Percentiles rank a stretch among this genome's conserved stretches.
Conservation (phyloP, 2,329 filamentous ascomycete species). For the Aspergillus terreus region DNA sequence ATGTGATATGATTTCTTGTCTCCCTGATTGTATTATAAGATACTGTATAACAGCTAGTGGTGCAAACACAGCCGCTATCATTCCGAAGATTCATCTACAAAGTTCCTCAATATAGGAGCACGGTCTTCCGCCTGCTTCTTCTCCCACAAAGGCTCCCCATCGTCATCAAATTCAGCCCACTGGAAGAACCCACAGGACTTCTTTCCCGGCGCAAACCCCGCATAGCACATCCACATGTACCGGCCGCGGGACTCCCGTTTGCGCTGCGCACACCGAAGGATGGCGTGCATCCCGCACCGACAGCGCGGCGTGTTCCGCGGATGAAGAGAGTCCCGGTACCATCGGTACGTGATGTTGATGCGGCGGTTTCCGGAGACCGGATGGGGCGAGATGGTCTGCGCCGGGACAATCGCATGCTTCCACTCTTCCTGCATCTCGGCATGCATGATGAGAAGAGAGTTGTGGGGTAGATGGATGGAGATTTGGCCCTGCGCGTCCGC, state of each 20-base stretch:
- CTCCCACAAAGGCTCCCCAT: constrained; percentile 72
- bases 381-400: constrained; percentile 75
- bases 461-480: constrained; percentile 88
- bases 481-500: constrained; percentile 77
- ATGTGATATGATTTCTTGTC: no score
- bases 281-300: constrained; percentile 64
- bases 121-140: constrained; percentile 13
- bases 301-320: constrained; percentile 76
- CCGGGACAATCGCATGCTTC: constrained; percentile 83
- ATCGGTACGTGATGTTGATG: constrained; percentile 92
- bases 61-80: no score
- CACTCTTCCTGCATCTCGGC: constrained; percentile 97
- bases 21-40: no score
- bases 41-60: no score
- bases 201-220: constrained; percentile 45
- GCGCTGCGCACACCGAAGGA: constrained; percentile 73
- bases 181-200: constrained; percentile 72
- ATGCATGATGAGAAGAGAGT: constrained; percentile 92
- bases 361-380: constrained; percentile 73
- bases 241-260: constrained; percentile 71
- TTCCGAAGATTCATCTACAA: constrained; percentile 10
- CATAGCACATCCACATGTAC: constrained; percentile 95
- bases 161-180: constrained; percentile 83
- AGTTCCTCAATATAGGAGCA: constrained; percentile 23
- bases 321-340: constrained; percentile 74